Evolutionary conservation across 768 basidiomycete genomes (phyloP), one percentile per base, ranked within the genome.

Genomic region (Amanita inopinata): DNA sequence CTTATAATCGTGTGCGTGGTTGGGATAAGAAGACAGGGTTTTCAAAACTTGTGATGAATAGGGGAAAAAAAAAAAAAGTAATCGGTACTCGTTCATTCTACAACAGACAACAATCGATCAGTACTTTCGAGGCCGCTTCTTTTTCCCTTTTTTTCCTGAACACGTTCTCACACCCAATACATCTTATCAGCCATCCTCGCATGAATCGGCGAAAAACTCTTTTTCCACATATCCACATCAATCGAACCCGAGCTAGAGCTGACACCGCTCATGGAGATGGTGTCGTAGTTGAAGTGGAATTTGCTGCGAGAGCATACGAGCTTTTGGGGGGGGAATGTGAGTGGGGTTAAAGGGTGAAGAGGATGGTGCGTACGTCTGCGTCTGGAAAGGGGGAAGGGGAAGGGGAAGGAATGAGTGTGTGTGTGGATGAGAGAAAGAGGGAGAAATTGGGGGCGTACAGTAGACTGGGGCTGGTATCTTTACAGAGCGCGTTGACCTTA

Each of bases 381-480:
- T 44, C 42, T 43, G 12, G 22, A 20, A 6, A 30, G 10, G n/a
- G n/a, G n/a, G n/a, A n/a, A n/a, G n/a, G n/a, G n/a, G n/a, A n/a
- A n/a, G n/a, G n/a, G n/a, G n/a, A n/a, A n/a, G 32, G 10, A 11
- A 5, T 42, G n/a, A 40, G 18, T 33, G 7, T 33, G n/a, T 33
- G 17, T 39, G 46, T 37, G 31, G 45, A 6, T 12, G 24, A 4
- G 9, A 25, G 10, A n/a, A 24, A 42, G 14, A n/a, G n/a, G n/a
- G n/a, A n/a, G n/a, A n/a, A n/a, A n/a, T 10, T 3, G 9, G 30
- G 28, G 22, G 60, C 73, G 55, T 49, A 77, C 74, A 79, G 45
- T 78, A 79, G 0, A 80, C 74, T 0, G 77, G 77, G 0, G 77
- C 73, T 0, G 76, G 77, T 8, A 78, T 74, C 0, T 73, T 75